Evolutionary conservation across 768 basidiomycete genomes (phyloP).

Genomic region (Suillus discolor): DNA sequence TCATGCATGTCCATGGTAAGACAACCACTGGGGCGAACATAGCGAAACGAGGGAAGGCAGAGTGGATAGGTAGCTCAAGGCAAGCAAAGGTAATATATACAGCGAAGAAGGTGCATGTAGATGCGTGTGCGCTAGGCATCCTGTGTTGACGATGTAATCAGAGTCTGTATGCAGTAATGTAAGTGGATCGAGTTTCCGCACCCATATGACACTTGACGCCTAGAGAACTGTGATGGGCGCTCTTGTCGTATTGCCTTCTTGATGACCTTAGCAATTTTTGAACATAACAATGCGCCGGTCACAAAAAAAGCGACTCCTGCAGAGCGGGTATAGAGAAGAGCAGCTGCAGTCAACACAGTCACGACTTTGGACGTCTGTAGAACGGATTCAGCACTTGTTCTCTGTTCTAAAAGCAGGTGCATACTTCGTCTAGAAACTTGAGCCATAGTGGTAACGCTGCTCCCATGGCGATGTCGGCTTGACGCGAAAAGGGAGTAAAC

Average conservation of each 20-base stretch:
- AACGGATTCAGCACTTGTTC: neutral
- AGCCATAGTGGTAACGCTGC: conserved; percentile 25
- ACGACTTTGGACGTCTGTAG: conserved; percentile 62
- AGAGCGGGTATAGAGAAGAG: conserved; percentile 63
- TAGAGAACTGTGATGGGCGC: conserved; percentile 48
- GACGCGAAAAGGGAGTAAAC: neutral
- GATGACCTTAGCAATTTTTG: conserved; percentile 58
- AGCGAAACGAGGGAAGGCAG: conserved; percentile 43
- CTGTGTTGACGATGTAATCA: conserved; percentile 37
- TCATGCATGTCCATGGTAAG: conserved; percentile 55
- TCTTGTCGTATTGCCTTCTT: conserved; percentile 67
- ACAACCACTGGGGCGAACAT: conserved; percentile 45
- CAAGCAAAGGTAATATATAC: conserved; percentile 64
- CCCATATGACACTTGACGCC: conserved; percentile 67
- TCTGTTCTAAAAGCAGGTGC: neutral
- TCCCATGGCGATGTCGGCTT: neutral
- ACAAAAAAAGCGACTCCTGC: conserved; percentile 63
- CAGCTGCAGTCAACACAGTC: conserved; percentile 47
- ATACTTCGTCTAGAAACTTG: conserved; percentile 36
- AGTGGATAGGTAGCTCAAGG: conserved; percentile 59
- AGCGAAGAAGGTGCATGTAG: conserved; percentile 65
- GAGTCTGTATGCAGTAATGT: neutral
- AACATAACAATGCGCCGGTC: conserved; percentile 59
- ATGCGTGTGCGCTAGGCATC: conserved; percentile 86
- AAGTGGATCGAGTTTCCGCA: conserved; percentile 33